Evolutionary conservation across 345 rosid species (phyloP).

Genomic region (Conringia planisiliqua): DNA sequence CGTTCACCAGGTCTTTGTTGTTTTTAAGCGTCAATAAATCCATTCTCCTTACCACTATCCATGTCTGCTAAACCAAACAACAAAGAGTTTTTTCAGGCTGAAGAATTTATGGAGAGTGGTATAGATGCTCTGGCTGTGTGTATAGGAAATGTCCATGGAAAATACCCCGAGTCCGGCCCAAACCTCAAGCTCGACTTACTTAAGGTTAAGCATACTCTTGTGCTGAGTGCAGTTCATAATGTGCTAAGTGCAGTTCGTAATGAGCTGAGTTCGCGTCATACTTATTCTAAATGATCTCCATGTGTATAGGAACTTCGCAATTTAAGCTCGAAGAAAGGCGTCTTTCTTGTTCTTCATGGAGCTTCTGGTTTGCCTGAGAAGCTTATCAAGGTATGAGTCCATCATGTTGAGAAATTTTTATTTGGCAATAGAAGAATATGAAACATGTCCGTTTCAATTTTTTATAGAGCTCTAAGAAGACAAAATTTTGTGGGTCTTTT

Average conservation of each 20-base stretch:
- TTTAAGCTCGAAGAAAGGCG: constrained; percentile 70
- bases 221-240: neutral
- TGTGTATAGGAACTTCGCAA: constrained; percentile 54
- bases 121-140: constrained; percentile 95
- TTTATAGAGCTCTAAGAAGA: no score
- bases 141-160: constrained; percentile 97
- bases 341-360: constrained; percentile 87
- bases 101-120: constrained; percentile 78
- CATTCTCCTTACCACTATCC: neutral
- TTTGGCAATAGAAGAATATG: neutral
- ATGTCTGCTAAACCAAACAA: constrained; percentile 8
- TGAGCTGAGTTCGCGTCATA: neutral
- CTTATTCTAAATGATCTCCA: constrained; percentile 8
- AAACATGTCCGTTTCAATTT: no score
- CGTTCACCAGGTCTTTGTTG: constrained; percentile 55
- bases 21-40: neutral
- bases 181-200: constrained; percentile 83
- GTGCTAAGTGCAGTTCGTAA: neutral
- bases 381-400: constrained; percentile 60
- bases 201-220: constrained; percentile 42
- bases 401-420: neutral
- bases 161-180: constrained; percentile 87
- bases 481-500: no score
- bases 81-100: constrained; percentile 51
- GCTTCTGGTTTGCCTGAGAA: constrained; percentile 82